A percentile compares a stretch with the other conserved stretches of the same genome.
Evolutionary conservation across 176 grass and related monocot genomes (phyloP).

Genomic region (Musa schizocarpa): DNA sequence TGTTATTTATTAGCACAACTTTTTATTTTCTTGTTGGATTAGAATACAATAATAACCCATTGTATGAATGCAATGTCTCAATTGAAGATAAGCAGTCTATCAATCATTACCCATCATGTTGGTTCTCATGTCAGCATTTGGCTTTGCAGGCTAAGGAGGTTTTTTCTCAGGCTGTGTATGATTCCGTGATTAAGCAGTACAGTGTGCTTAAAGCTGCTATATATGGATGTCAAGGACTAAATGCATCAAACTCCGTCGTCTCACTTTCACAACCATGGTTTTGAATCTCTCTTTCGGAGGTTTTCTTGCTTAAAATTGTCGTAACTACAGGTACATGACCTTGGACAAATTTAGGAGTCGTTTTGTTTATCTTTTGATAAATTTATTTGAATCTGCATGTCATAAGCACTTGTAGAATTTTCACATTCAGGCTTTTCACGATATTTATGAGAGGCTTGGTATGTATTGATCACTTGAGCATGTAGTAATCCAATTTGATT

Average conservation of each 20-base stretch:
- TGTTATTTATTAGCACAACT: no score
- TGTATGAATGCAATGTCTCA: not conserved
- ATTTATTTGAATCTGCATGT: not conserved
- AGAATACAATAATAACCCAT: not conserved
- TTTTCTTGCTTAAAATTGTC: constrained; percentile 7
- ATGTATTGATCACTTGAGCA: no score
- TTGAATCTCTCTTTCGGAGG: constrained; percentile 20
- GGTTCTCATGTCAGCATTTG: not conserved
- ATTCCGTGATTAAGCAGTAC: constrained; percentile 64
- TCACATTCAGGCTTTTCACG: no score
- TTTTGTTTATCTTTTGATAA: not conserved
- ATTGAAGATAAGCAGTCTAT: not conserved
- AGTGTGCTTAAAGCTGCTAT: constrained; percentile 69
- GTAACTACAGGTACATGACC: not conserved
- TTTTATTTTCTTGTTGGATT: not conserved
- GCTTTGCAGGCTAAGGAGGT: constrained; percentile 44
- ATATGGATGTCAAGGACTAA: constrained; percentile 34
- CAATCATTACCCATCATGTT: no score
- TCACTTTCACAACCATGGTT: constrained; percentile 87
- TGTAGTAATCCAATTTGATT: no score
- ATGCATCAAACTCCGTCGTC: constrained; percentile 38
- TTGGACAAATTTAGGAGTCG: not conserved
- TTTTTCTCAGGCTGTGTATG: constrained; percentile 54
- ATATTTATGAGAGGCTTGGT: no score
- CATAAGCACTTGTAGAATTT: no score